Conservation (phyloP, 2,329 filamentous ascomycete species). For the Neopestalotiopsis sp. region DNA sequence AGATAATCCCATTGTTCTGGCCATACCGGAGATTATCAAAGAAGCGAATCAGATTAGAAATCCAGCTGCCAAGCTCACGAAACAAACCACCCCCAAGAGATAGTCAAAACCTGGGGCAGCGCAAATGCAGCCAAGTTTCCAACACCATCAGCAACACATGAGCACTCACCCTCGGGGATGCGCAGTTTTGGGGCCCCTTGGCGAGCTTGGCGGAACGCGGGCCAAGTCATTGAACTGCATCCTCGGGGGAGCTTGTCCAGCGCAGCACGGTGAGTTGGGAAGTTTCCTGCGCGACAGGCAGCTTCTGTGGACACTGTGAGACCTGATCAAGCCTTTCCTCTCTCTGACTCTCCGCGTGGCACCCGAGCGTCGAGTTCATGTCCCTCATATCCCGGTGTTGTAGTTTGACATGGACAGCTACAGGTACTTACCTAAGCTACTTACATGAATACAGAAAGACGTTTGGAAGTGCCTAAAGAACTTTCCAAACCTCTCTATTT, state of each 20-base stretch:
- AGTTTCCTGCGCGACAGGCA: conserved; percentile 2
- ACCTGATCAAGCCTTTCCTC: background rate
- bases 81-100: conserved; percentile 1
- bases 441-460: no score
- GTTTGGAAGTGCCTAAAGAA: background rate
- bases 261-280: background rate
- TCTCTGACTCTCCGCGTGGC: background rate
- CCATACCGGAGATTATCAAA: background rate
- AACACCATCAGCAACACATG: background rate
- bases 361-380: conserved; percentile 17
- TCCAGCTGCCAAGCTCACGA: background rate
- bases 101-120: conserved; percentile 5
- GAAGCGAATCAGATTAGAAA: background rate
- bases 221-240: conserved; percentile 22
- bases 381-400: no score
- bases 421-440: no score
- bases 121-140: background rate
- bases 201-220: conserved; percentile 17
- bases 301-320: background rate
- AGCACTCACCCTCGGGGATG: conserved; percentile 5
- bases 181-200: conserved; percentile 14
- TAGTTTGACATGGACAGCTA: no score
- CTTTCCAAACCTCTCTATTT: background rate
- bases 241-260: conserved; percentile 2
- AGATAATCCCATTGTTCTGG: background rate